Conservation (phyloP, 2,329 filamentous ascomycete species). For the Colletotrichum agaves region DNA sequence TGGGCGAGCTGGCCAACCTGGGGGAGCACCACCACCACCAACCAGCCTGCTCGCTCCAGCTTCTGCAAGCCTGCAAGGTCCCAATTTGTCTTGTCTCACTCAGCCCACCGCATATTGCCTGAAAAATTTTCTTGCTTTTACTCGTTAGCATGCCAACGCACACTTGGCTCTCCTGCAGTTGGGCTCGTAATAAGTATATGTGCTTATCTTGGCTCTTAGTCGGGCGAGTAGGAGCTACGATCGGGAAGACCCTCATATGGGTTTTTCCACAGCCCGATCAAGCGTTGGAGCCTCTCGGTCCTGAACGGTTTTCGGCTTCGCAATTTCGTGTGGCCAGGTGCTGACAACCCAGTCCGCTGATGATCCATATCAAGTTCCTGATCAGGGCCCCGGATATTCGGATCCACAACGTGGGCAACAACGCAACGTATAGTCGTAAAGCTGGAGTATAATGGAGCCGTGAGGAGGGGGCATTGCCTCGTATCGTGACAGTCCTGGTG, state of each 20-base stretch:
- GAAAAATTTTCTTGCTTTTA: conserved; percentile 12
- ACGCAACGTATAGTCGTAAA: background rate
- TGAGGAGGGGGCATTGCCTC: conserved; percentile 15
- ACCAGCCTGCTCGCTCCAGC: conserved; percentile 21
- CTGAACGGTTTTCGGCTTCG: conserved; percentile 1
- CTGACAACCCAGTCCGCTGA: background rate
- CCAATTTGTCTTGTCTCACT: conserved; percentile 28
- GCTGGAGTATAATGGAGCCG: conserved; percentile 13
- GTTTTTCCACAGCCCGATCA: background rate
- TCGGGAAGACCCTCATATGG: conserved; percentile 10
- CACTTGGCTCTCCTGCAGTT: conserved; percentile 14
- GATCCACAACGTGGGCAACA: conserved; percentile 10
- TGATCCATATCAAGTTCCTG: background rate
- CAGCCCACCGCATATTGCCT: conserved; percentile 25
- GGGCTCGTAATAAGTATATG: conserved; percentile 17
- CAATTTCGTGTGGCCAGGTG: conserved; percentile 8
- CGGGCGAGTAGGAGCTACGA: conserved; percentile 7
- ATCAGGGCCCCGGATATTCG: conserved; percentile 2
- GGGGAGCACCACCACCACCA: conserved; percentile 9
- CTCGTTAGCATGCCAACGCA: conserved; percentile 32
- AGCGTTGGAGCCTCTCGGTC: background rate
- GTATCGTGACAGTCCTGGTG: conserved; percentile 18
- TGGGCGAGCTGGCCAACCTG: conserved; percentile 1
- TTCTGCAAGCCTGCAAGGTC: conserved; percentile 33
- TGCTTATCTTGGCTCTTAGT: conserved; percentile 24